Base-by-base conservation (phyloP, 2,329 filamentous ascomycete genomes). In the Verticillium isaacii region DNA sequence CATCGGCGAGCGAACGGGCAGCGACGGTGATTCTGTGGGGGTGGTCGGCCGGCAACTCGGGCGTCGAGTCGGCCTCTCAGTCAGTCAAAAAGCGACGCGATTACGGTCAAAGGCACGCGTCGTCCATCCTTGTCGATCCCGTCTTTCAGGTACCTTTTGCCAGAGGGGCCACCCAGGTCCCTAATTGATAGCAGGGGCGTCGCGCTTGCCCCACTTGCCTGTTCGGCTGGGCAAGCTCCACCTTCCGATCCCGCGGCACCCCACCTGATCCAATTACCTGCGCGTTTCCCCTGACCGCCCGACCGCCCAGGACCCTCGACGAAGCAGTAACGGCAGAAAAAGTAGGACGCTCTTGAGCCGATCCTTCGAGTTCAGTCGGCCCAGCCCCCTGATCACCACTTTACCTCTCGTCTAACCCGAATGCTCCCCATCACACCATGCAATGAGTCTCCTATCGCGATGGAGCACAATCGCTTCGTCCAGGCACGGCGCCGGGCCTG, bases 361-460 rank as follows among this genome's bases (percentile, higher is more conserved):
- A 52, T 12, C 19, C 19, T 52, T 29, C 34, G 25, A 41, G 41
- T 11, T 23, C 32, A 58, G 56, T 8, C 39, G 9, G 14, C 17
- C 39, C 39, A 9, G 39, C 5, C 39, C 5, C n/a, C n/a, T 19
- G 17, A 17, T 45, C 15, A 45, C 17, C 39, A 7, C 39, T 9
- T 45, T 19, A 12, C 17, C 5, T 12, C 14, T 41, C 37, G 14
- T 41, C 37, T 15, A 41, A 41, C 6, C 15, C 17, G 14, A 15
- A 41, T 52, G 11, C 45, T 25, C 45, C 9, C 19, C 45, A 25
- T 17, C 59, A 50, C 54, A 61, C 9, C 62, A 62, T 65, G 60
- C 65, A 65, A 66, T 66, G 66, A 66, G 59, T 60, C 60, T 60
- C n/a, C 50, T 65, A 56, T 23, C 58, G 23, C 56, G 50, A 50